Percentiles rank a stretch among this genome's conserved stretches.
Evolutionary conservation across 257 asterid genomes (phyloP).

Genomic region (Solanum pennellii): DNA sequence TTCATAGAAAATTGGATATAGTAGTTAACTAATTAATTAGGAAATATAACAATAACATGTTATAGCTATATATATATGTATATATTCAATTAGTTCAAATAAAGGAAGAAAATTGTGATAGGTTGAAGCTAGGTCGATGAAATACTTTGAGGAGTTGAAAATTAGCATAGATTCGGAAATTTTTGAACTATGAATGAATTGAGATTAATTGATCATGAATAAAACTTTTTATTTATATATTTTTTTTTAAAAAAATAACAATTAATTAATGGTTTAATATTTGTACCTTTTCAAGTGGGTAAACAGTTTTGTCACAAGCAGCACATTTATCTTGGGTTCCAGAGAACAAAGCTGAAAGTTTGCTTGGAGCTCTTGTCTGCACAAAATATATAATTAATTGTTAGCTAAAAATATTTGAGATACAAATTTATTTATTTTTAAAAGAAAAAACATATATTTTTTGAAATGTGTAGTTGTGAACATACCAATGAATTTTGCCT

Average conservation of each 20-base stretch:
- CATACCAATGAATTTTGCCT: slow-evolving; percentile 32
- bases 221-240: neutral
- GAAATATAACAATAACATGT: neutral
- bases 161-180: too few species aligned
- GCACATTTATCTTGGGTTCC: slow-evolving; percentile 80
- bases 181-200: too few species aligned
- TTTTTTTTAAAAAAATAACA: too few species aligned
- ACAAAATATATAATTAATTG: neutral
- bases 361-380: slow-evolving; percentile 51
- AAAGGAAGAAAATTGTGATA: neutral
- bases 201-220: neutral
- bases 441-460: neutral
- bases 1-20: neutral
- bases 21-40: too few species aligned
- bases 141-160: neutral
- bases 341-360: slow-evolving; percentile 59
- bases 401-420: neutral
- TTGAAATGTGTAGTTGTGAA: neutral
- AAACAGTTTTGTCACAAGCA: slow-evolving; percentile 67
- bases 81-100: neutral
- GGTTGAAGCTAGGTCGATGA: neutral
- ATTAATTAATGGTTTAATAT: neutral
- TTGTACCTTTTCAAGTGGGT: slow-evolving; percentile 48
- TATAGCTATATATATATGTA: neutral
- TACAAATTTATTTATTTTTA: neutral